Percentiles rank a stretch among this genome's conserved stretches.
These are phyloP conservation scores for Myriosclerotinia scirpicola DNA, from an alignment of 2,329 filamentous ascomycete genomes.

Conservation along the genomic window DNA sequence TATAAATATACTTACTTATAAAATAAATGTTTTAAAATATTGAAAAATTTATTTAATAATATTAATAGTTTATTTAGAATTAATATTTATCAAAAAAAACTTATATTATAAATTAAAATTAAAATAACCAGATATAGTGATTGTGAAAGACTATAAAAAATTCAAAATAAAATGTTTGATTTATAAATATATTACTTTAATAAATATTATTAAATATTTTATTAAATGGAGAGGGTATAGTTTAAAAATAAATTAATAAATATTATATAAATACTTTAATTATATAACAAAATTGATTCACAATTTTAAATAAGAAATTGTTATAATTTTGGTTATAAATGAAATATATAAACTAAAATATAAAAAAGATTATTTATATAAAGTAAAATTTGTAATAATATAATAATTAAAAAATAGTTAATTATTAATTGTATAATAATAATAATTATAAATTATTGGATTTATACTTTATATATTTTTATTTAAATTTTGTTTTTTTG, in stretches of 20 bases:
- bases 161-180: not conserved
- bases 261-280: not conserved
- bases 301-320: not conserved
- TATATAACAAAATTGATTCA: not conserved
- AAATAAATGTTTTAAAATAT: not conserved
- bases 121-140: not conserved
- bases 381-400: no score
- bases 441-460: no score
- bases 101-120: not conserved
- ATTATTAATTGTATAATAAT: no score
- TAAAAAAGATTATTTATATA: no score
- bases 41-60: not conserved
- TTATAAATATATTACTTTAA: not conserved
- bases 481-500: no score
- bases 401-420: no score
- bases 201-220: not conserved
- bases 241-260: not conserved
- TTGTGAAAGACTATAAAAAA: not conserved
- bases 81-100: not conserved
- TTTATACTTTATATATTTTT: no score
- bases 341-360: no score
- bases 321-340: no score
- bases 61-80: not conserved
- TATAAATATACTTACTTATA: not conserved
- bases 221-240: not conserved